Percentiles rank a stretch among this genome's conserved stretches.
These are phyloP conservation scores for Elongisporangium anandrum DNA, from an alignment of 352 stramenopile species.

Conservation along the genomic window DNA sequence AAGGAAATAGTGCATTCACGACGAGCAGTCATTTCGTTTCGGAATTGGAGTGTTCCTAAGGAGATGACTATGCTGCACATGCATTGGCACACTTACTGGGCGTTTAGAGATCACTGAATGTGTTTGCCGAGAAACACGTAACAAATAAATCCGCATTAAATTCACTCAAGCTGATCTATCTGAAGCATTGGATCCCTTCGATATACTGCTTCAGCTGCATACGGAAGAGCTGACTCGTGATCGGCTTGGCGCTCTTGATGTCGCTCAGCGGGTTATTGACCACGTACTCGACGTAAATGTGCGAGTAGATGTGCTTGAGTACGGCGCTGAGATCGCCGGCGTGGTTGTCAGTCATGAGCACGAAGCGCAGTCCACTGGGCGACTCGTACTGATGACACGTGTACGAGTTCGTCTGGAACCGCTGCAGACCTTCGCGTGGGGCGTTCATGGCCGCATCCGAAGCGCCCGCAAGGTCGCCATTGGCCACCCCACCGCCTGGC, in stretches of 20 bases:
- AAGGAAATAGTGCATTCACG: too few species aligned
- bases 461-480: slow-evolving; percentile 2
- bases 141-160: slow-evolving; percentile 6
- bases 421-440: slow-evolving; percentile 49
- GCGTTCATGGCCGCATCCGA: not conserved
- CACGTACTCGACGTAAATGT: slow-evolving; percentile 89
- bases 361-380: slow-evolving; percentile 82
- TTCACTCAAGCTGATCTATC: slow-evolving; percentile 20
- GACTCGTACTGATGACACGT: slow-evolving; percentile 92
- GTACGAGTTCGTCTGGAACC: slow-evolving; percentile 87
- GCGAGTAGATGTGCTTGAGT: slow-evolving; percentile 85
- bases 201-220: slow-evolving; percentile 72
- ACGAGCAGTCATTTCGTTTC: too few species aligned
- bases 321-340: slow-evolving; percentile 75
- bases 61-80: too few species aligned
- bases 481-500: slow-evolving; percentile 6
- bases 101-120: too few species aligned
- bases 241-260: slow-evolving; percentile 62
- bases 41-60: too few species aligned
- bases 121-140: too few species aligned
- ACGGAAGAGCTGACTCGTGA: slow-evolving; percentile 76
- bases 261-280: slow-evolving; percentile 88
- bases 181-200: slow-evolving; percentile 64
- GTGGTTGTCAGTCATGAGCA: slow-evolving; percentile 90
- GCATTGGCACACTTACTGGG: too few species aligned